A percentile compares a stretch with the other conserved stretches of the same genome.
phyloP scores from a whole-genome alignment of 345 rosid genomes.

The Euphorbia pulcherrima region DNA sequence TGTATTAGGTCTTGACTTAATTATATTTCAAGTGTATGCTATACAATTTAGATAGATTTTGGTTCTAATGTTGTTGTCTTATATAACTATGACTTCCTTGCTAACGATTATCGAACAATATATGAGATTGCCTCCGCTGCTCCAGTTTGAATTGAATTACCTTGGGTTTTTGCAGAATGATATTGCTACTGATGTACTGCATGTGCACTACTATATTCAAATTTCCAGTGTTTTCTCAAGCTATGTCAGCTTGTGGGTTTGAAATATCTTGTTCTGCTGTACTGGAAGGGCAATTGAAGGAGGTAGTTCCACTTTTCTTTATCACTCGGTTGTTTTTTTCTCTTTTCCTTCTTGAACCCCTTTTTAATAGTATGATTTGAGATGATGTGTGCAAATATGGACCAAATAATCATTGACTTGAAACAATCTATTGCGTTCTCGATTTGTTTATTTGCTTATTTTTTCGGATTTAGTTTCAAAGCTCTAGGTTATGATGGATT shows the following conservation, averaged over 20 bases:
- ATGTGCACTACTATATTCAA: constrained; percentile 60
- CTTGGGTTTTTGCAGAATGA: constrained; percentile 48
- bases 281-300: constrained; percentile 79
- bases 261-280: constrained; percentile 84
- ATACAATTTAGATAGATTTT: no score
- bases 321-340: not conserved
- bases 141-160: not conserved
- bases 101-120: not conserved
- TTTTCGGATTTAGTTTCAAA: not conserved
- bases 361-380: not conserved
- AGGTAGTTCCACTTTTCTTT: constrained; percentile 43
- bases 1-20: no score
- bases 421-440: not conserved
- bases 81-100: not conserved
- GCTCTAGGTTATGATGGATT: not conserved
- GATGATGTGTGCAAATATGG: not conserved
- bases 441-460: not conserved
- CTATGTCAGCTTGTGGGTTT: constrained; percentile 94
- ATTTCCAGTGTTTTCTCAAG: constrained; percentile 82
- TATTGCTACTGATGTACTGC: constrained; percentile 80
- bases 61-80: no score
- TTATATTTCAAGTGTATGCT: no score
- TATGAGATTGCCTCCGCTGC: not conserved
- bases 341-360: not conserved
- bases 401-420: not conserved